phyloP scores from a whole-genome alignment of 768 basidiomycete species.

The Cubamyces lactineus region DNA sequence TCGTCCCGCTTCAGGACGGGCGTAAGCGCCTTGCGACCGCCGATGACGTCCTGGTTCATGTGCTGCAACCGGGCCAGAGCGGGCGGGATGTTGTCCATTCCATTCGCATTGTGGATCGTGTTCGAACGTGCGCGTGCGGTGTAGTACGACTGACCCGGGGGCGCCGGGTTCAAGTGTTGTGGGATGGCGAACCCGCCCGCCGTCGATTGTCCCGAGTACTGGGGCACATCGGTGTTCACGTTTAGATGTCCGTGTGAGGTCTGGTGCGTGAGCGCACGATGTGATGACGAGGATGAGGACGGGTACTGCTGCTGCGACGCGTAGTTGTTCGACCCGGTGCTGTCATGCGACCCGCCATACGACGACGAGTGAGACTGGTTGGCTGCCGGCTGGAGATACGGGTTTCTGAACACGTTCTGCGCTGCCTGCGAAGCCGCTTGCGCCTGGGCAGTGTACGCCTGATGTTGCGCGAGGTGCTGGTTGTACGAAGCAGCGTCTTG shows the following conservation, averaged over 20 bases:
- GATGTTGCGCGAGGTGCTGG: constrained; percentile 92
- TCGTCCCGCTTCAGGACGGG: constrained; percentile 96
- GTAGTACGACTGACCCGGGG: constrained; percentile 71
- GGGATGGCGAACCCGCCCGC: constrained; percentile 30
- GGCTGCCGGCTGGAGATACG: constrained; percentile 63
- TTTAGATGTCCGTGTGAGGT: constrained; percentile 52
- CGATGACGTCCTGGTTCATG: constrained; percentile 83
- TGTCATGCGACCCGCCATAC: constrained; percentile 36
- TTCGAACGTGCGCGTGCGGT: constrained; percentile 79
- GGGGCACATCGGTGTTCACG: constrained; percentile 32
- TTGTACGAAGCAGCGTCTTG: constrained; percentile 94
- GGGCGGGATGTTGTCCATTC: constrained; percentile 89
- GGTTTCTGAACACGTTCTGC: constrained; percentile 72
- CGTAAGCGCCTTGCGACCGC: constrained; percentile 80
- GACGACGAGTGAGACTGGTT: constrained; percentile 36
- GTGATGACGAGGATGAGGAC: constrained; percentile 37
- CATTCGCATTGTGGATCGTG: constrained; percentile 78
- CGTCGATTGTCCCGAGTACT: constrained; percentile 27
- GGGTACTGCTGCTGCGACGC: constrained; percentile 29
- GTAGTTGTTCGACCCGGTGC: constrained; percentile 12
- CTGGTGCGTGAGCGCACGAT: constrained; percentile 52
- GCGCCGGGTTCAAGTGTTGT: constrained; percentile 46
- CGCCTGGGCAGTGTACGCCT: constrained; percentile 87
- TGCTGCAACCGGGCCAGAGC: constrained; percentile 88
- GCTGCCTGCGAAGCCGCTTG: constrained; percentile 76